phyloP scores from a whole-genome alignment of 805 yeast species.

The Wickerhamomyces pijperi region DNA sequence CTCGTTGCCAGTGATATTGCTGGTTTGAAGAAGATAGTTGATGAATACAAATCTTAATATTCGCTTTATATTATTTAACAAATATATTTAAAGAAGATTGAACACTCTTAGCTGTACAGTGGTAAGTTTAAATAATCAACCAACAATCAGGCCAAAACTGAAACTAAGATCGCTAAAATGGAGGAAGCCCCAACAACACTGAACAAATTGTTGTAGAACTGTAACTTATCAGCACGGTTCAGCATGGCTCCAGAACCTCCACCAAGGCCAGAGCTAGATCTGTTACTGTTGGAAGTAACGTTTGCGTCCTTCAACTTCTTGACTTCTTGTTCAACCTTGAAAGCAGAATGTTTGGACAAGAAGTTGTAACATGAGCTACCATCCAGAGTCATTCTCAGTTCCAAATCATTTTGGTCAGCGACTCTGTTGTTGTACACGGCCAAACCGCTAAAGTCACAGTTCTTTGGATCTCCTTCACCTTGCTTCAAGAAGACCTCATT shows the following conservation, averaged over 20 bases:
- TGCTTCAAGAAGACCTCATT: conserved; percentile 46
- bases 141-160: conserved; percentile 1
- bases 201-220: not conserved
- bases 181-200: not conserved
- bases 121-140: no score
- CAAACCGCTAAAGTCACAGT: conserved; percentile 18
- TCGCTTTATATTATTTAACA: no score
- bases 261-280: not conserved
- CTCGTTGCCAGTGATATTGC: conserved; percentile 38
- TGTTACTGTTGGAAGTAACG: not conserved
- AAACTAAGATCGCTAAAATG: not conserved
- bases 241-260: no score
- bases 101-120: no score
- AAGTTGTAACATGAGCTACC: conserved; percentile 14
- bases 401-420: conserved; percentile 5
- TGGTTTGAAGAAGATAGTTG: conserved; percentile 22
- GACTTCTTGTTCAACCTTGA: conserved; percentile 1
- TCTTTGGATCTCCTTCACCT: conserved; percentile 21
- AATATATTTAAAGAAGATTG: no score
- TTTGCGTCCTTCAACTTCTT: not conserved
- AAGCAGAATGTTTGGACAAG: conserved; percentile 2
- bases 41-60: conserved; percentile 1
- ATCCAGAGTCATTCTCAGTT: conserved; percentile 1
- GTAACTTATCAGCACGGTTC: not conserved
- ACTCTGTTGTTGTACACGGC: conserved; percentile 9